Evolutionary conservation across 2,329 filamentous ascomycete species (phyloP).

Genomic region (Trichophyton mentagrophytes): DNA sequence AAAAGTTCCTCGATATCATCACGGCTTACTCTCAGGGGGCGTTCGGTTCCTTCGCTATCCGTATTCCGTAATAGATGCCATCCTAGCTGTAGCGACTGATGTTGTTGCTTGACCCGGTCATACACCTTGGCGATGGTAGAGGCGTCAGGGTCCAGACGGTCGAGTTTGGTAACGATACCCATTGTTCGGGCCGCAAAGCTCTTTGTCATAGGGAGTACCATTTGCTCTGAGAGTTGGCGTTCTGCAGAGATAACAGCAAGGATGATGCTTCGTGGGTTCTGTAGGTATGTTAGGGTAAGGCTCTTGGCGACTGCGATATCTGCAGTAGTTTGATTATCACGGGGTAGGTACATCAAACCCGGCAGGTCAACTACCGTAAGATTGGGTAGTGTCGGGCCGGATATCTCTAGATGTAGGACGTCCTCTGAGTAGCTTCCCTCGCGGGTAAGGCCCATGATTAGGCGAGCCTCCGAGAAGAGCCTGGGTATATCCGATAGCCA

Average conservation of each 20-base stretch:
- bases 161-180: constrained; percentile 39
- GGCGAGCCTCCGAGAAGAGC: constrained; percentile 18
- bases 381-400: constrained; percentile 46
- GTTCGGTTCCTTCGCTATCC: constrained; percentile 23
- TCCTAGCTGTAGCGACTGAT: constrained; percentile 32
- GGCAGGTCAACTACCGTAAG: constrained; percentile 51
- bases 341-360: constrained; percentile 44
- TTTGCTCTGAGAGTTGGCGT: constrained; percentile 33
- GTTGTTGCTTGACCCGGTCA: constrained; percentile 30
- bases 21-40: constrained; percentile 13
- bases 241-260: constrained; percentile 36
- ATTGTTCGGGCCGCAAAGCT: constrained; percentile 26
- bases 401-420: constrained; percentile 48
- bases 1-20: constrained; percentile 24
- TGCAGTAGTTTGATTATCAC: constrained; percentile 40
- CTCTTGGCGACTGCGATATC: constrained; percentile 43
- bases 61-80: constrained; percentile 40
- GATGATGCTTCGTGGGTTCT: constrained; percentile 33
- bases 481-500: constrained; percentile 17
- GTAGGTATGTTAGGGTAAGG: constrained; percentile 33
- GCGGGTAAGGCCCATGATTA: constrained; percentile 16
- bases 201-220: constrained; percentile 27
- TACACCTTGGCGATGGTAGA: constrained; percentile 26
- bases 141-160: constrained; percentile 26
- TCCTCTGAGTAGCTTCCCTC: constrained; percentile 25